phyloP scores from a whole-genome alignment of 176 grass and related monocot genomes.

The Oryza meridionalis region DNA sequence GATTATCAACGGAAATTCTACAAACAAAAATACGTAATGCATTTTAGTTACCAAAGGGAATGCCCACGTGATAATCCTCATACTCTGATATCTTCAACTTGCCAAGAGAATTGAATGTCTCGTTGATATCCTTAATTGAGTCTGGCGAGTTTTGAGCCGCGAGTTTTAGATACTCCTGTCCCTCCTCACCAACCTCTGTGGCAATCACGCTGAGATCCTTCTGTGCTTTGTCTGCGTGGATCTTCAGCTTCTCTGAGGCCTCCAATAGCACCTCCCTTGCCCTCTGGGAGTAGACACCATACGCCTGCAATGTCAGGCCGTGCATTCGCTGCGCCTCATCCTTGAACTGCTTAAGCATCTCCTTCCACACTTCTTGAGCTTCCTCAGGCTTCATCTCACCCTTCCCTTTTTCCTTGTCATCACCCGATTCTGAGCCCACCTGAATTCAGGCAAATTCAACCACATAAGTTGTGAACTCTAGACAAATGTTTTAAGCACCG shows the following conservation, averaged over 20 bases:
- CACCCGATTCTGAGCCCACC: conserved; percentile 20
- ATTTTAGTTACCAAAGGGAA: conserved; percentile 77
- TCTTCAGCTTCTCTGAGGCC: conserved; percentile 68
- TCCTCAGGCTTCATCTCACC: conserved; percentile 49
- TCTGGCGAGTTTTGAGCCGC: conserved; percentile 82
- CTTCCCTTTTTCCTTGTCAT: conserved; percentile 33
- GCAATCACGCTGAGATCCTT: conserved; percentile 66
- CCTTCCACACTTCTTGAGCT: conserved; percentile 69
- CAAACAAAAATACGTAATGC: background rate
- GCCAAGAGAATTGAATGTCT: conserved; percentile 55
- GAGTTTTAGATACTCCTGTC: conserved; percentile 73
- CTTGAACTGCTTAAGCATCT: conserved; percentile 75
- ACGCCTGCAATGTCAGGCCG: conserved; percentile 49
- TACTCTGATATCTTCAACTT: conserved; percentile 63
- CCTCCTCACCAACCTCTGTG: conserved; percentile 69
- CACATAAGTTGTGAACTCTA: background rate
- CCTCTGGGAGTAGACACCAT: conserved; percentile 73
- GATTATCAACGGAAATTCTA: conserved; percentile 6
- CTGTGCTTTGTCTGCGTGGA: conserved; percentile 81
- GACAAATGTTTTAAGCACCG: background rate
- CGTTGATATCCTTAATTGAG: conserved; percentile 65
- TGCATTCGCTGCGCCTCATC: conserved; percentile 65
- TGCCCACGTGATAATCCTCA: conserved; percentile 82
- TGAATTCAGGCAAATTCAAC: background rate
- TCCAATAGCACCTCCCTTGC: conserved; percentile 67